Percentiles rank a stretch among this genome's conserved stretches.
Conservation (phyloP, 352 stramenopile species). For the Pythium periplocum region DNA sequence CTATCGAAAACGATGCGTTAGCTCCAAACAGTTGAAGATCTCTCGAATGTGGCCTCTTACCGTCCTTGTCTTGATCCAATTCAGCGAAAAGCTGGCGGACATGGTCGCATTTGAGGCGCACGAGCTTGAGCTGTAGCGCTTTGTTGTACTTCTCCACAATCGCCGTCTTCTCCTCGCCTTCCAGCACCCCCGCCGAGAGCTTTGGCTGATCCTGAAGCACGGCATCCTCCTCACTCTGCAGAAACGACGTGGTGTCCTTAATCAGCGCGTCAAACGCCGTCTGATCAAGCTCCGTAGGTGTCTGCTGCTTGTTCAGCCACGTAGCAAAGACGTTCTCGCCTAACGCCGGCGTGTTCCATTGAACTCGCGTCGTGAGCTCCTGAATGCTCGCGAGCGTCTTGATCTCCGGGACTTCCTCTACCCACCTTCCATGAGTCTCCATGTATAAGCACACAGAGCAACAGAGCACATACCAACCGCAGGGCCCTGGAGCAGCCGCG, state of each 20-base stretch:
- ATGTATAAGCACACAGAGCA: too few species aligned
- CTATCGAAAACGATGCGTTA: slow-evolving; percentile 7
- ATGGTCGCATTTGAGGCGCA: slow-evolving; percentile 47
- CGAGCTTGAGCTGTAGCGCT: slow-evolving; percentile 55
- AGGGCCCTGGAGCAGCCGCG: too few species aligned
- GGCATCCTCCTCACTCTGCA: slow-evolving; percentile 38
- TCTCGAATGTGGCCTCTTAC: slow-evolving; percentile 13
- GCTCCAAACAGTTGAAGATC: too few species aligned
- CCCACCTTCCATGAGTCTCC: neutral
- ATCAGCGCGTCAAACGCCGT: slow-evolving; percentile 42
- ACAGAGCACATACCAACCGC: slow-evolving; percentile 5
- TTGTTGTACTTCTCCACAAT: slow-evolving; percentile 38
- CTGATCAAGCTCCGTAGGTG: slow-evolving; percentile 6
- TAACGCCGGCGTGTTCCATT: neutral
- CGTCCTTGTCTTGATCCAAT: slow-evolving; percentile 63
- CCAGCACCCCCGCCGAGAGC: slow-evolving; percentile 30
- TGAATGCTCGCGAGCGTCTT: slow-evolving; percentile 49
- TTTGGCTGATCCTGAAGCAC: slow-evolving; percentile 29
- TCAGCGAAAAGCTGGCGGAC: slow-evolving; percentile 36
- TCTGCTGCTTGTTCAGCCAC: slow-evolving; percentile 14
- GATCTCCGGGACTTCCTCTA: slow-evolving; percentile 44
- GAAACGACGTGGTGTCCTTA: slow-evolving; percentile 31
- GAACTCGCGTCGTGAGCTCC: slow-evolving; percentile 26
- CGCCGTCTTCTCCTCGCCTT: slow-evolving; percentile 15
- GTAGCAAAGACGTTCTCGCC: slow-evolving; percentile 5